Evolutionary conservation across 192 early-diverging fungal genomes (phyloP).

Genomic region (Geranomyces variabilis): DNA sequence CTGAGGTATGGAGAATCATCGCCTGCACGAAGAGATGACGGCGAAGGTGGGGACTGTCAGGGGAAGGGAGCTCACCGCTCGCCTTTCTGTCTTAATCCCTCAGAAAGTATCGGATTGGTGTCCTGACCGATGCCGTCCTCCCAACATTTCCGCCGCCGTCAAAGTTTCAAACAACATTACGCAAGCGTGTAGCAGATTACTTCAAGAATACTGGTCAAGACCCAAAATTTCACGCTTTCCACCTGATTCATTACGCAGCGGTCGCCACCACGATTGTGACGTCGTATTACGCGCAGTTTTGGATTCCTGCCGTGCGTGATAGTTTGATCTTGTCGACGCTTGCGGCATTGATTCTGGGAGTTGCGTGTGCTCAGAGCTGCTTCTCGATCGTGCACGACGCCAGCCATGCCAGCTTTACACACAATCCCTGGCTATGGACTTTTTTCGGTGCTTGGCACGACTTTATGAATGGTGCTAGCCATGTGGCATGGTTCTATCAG

Average conservation of each 20-base stretch:
- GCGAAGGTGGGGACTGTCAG: no score
- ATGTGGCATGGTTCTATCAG: conserved; percentile 62
- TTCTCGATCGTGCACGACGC: conserved; percentile 61
- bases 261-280: conserved; percentile 44
- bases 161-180: conserved; percentile 50
- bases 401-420: conserved; percentile 57
- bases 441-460: conserved; percentile 59
- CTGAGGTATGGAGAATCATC: conserved; percentile 5
- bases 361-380: conserved; percentile 55
- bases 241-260: conserved; percentile 53
- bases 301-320: conserved; percentile 47
- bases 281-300: conserved; percentile 54
- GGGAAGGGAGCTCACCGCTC: no score
- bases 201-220: conserved; percentile 49
- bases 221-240: conserved; percentile 48
- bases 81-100: no score
- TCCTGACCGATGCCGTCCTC: background rate
- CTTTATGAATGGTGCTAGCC: conserved; percentile 61
- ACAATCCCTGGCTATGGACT: conserved; percentile 59
- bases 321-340: conserved; percentile 48
- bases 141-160: conserved; percentile 37
- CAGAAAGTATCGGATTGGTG: conserved; percentile 38
- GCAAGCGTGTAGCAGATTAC: conserved; percentile 54
- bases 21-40: background rate
- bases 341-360: conserved; percentile 53